Percentiles rank a stretch among this genome's conserved stretches.
Conservation (phyloP, 2,329 filamentous ascomycete species). For the Metarhizium sp. region DNA sequence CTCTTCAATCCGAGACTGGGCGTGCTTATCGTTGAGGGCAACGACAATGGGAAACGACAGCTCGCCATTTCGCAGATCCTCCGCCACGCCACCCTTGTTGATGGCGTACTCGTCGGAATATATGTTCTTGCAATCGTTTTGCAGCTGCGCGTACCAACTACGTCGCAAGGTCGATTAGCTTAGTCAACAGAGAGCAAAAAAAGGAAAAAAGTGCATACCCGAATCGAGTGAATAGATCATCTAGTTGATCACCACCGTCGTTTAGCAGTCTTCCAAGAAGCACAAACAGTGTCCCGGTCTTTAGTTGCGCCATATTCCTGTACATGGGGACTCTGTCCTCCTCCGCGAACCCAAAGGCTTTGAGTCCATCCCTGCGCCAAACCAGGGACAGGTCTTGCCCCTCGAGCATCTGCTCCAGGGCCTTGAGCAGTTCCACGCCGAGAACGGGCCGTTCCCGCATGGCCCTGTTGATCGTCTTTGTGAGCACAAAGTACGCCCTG, state of each 20-base stretch:
- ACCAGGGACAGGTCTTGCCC: conserved; percentile 10
- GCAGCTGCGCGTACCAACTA: conserved; percentile 10
- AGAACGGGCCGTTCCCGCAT: conserved; percentile 7
- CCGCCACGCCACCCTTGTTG: conserved; percentile 9
- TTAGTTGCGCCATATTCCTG: conserved; percentile 9
- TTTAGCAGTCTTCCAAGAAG: conserved; percentile 8
- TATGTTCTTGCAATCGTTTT: conserved; percentile 12
- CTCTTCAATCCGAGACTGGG: background rate
- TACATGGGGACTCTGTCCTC: conserved; percentile 5
- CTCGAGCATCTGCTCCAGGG: conserved; percentile 8
- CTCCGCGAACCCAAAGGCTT: conserved; percentile 2
- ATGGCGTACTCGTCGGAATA: conserved; percentile 9
- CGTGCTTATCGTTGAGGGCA: conserved; percentile 6
- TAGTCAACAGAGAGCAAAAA: background rate
- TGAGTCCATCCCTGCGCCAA: conserved; percentile 9
- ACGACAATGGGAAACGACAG: conserved; percentile 9
- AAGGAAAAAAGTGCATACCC: conserved; percentile 4
- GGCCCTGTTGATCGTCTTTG: conserved; percentile 8
- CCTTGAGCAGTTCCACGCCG: conserved; percentile 7
- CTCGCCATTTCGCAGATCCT: conserved; percentile 10
- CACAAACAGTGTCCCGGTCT: conserved; percentile 9
- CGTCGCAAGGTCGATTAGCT: background rate
- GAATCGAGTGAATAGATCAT: conserved; percentile 9
- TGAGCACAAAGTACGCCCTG: conserved; percentile 10
- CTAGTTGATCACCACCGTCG: conserved; percentile 6